Percentiles rank a stretch among this genome's conserved stretches.
phyloP scores from a whole-genome alignment of 176 grass and related monocot genomes.

The Triticum urartu region DNA sequence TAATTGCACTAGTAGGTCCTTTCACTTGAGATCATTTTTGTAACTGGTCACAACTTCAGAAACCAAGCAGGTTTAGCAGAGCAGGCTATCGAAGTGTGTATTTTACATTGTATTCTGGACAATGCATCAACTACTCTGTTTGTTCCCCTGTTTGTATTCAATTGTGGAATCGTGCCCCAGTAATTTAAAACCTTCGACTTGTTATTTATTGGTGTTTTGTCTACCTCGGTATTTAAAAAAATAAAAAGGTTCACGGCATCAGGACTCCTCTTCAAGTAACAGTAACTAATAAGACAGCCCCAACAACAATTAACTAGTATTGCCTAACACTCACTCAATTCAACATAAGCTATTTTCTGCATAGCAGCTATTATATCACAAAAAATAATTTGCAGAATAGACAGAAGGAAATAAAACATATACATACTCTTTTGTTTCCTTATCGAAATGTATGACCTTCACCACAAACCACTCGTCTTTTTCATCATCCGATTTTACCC shows the following conservation, averaged over 20 bases:
- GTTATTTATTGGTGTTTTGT: background rate
- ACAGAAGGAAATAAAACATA: slow-evolving; percentile 6
- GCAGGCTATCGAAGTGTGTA: no score
- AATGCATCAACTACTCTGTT: no score
- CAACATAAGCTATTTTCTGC: background rate
- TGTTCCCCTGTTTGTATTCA: no score
- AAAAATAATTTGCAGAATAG: background rate
- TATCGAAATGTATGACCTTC: slow-evolving; percentile 94
- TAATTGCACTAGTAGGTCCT: no score
- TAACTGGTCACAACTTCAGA: no score
- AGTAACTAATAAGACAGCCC: slow-evolving; percentile 12
- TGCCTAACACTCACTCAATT: slow-evolving; percentile 1
- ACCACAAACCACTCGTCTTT: slow-evolving; percentile 96
- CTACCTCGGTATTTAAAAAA: background rate
- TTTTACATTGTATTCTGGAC: no score
- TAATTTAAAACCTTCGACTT: background rate
- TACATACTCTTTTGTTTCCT: slow-evolving; percentile 93
- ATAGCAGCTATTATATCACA: background rate
- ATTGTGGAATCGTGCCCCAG: no score
- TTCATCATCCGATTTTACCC: slow-evolving; percentile 78
- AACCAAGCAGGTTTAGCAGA: no score
- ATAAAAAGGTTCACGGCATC: background rate
- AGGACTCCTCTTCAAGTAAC: slow-evolving; percentile 7
- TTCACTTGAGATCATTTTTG: no score
- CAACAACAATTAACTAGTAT: background rate